Percentiles rank a stretch among this genome's conserved stretches.
These are phyloP conservation scores for Eimeria tenella DNA, from an alignment of 169 alveolate species.

Conservation along the genomic window DNA sequence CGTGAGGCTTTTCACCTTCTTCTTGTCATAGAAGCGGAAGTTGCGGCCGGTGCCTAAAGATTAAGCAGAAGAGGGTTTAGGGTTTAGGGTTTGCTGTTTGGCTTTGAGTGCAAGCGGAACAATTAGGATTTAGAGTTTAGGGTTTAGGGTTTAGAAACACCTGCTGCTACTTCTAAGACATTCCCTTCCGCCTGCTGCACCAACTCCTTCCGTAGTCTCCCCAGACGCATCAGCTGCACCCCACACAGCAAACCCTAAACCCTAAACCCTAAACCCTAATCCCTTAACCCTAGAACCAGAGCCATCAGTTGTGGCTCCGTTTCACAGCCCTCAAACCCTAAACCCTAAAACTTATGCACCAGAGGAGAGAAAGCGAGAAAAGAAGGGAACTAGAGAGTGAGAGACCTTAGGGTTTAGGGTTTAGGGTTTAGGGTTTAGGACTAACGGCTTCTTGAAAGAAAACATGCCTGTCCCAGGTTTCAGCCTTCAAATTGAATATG, in stretches of 20 bases:
- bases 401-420: not conserved
- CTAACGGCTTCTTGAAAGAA: constrained; percentile 15
- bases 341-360: too few relatives aligned
- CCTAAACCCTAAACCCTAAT: not conserved
- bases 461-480: constrained; percentile 60
- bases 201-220: constrained; percentile 51
- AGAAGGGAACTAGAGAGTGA: too few relatives aligned
- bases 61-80: not conserved
- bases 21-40: constrained; percentile 47
- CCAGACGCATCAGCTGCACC: constrained; percentile 53
- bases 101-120: not conserved
- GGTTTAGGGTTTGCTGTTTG: not conserved
- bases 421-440: too few relatives aligned
- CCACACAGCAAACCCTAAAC: not conserved
- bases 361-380: too few relatives aligned
- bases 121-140: not conserved
- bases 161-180: constrained; percentile 77
- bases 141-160: constrained; percentile 8
- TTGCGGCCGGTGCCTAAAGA: constrained; percentile 75
- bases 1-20: constrained; percentile 32
- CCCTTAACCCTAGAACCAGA: not conserved
- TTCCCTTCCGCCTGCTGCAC: constrained; percentile 54
- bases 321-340: too few relatives aligned
- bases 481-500: constrained; percentile 56
- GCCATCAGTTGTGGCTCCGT: not conserved